phyloP scores from a whole-genome alignment of 441 rosid genomes.

The Bocquillonia castaneifolia region DNA sequence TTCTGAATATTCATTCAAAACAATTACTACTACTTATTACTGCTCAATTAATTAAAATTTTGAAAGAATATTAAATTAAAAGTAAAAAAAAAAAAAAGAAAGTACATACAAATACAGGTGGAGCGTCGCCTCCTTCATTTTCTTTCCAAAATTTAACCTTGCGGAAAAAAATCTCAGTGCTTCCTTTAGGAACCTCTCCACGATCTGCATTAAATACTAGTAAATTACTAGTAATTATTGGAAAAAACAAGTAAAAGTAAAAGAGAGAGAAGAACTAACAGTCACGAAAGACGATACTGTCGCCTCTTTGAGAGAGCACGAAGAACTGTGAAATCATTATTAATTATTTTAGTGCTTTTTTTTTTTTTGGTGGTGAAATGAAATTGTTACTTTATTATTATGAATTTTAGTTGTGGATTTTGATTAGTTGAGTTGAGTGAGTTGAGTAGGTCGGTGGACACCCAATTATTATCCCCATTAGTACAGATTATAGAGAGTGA shows the following conservation, averaged over 20 bases:
- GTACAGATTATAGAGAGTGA: neutral
- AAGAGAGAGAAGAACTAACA: conserved; percentile 7
- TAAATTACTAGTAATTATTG: neutral
- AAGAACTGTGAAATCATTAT: conserved; percentile 30
- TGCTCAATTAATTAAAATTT: too few relatives aligned
- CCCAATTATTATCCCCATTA: too few relatives aligned
- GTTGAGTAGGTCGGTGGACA: too few relatives aligned
- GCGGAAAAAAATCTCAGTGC: conserved; percentile 68
- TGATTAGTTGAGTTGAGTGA: too few relatives aligned
- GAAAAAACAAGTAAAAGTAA: neutral
- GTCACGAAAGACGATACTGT: conserved; percentile 29
- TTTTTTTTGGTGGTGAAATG: too few relatives aligned
- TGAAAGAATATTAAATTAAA: neutral
- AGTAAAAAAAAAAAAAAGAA: conserved; percentile 18
- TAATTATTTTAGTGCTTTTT: too few relatives aligned
- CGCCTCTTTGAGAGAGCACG: conserved; percentile 30
- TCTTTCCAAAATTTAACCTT: conserved; percentile 87
- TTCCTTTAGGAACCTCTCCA: conserved; percentile 21
- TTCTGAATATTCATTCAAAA: conserved; percentile 55
- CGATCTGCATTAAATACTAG: conserved; percentile 18
- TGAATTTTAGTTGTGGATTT: too few relatives aligned
- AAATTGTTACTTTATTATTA: too few relatives aligned
- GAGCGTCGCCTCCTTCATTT: conserved; percentile 76
- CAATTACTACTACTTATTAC: too few relatives aligned
- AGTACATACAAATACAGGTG: conserved; percentile 92